These are phyloP conservation scores for Acer campestre DNA, from an alignment of 345 rosid species.

Conservation along the genomic window DNA sequence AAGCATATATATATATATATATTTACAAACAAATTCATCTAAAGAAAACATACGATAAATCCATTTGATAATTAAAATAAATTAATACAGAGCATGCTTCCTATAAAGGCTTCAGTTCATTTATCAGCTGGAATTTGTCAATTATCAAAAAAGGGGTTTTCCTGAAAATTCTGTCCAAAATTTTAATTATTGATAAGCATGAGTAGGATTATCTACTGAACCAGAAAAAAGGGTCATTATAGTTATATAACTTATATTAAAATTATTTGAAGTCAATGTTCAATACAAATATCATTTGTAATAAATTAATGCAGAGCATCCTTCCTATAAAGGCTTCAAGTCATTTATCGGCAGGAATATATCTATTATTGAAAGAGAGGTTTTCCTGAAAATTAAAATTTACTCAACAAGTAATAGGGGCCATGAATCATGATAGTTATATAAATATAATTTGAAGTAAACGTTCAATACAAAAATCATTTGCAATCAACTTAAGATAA, in stretches of 20 bases:
- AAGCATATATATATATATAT: too few species aligned
- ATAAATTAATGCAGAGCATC: too few species aligned
- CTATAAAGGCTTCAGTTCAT: background rate
- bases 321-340: too few species aligned
- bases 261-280: background rate
- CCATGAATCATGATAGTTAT: too few species aligned
- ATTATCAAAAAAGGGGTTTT: background rate
- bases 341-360: background rate
- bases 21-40: background rate
- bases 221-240: background rate
- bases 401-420: too few species aligned
- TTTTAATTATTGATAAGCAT: background rate
- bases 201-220: background rate
- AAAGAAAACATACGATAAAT: background rate
- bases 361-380: background rate
- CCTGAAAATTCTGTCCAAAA: background rate
- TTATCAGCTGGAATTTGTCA: background rate
- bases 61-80: background rate
- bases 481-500: too few species aligned
- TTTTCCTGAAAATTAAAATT: background rate
- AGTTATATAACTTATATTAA: background rate
- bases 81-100: background rate
- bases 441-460: too few species aligned
- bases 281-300: background rate
- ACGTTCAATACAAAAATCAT: too few species aligned